Percentiles rank a stretch among this genome's conserved stretches.
Conservation (phyloP, 345 rosid species). For the Odontarrhena argentea region DNA sequence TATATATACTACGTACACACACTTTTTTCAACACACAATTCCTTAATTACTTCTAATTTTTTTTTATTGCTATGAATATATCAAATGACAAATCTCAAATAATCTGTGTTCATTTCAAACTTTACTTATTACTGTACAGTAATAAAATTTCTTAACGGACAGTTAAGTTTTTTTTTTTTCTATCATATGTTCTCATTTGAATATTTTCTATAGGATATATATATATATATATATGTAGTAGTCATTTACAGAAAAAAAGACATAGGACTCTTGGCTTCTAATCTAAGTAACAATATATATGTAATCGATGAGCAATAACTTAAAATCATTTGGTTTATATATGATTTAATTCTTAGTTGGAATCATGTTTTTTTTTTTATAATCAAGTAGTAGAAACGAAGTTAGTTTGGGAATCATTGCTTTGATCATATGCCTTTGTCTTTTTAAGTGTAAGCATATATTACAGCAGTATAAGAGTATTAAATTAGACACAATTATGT, state of each 20-base stretch:
- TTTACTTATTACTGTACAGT: no score
- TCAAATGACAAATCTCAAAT: no score
- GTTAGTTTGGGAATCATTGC: slow-evolving; percentile 25
- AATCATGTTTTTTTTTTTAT: slow-evolving; percentile 27
- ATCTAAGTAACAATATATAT: slow-evolving; percentile 34
- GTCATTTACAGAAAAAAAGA: background rate
- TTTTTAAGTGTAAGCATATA: slow-evolving; percentile 12
- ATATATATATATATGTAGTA: background rate
- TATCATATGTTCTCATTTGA: no score
- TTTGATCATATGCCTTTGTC: background rate
- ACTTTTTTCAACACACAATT: no score
- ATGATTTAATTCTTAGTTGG: slow-evolving; percentile 20
- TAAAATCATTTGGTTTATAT: slow-evolving; percentile 28
- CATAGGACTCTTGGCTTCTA: slow-evolving; percentile 37
- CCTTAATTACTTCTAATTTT: no score
- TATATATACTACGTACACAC: no score
- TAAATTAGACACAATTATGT: background rate
- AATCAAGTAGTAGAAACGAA: slow-evolving; percentile 26
- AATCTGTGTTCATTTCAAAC: no score
- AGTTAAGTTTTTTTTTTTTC: no score
- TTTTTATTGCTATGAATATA: no score
- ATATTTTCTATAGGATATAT: no score
- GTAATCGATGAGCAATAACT: slow-evolving; percentile 27
- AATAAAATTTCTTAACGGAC: no score
- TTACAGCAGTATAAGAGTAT: background rate